These are phyloP conservation scores for Populus tremula DNA, from an alignment of 345 rosid species.

Conservation along the genomic window DNA sequence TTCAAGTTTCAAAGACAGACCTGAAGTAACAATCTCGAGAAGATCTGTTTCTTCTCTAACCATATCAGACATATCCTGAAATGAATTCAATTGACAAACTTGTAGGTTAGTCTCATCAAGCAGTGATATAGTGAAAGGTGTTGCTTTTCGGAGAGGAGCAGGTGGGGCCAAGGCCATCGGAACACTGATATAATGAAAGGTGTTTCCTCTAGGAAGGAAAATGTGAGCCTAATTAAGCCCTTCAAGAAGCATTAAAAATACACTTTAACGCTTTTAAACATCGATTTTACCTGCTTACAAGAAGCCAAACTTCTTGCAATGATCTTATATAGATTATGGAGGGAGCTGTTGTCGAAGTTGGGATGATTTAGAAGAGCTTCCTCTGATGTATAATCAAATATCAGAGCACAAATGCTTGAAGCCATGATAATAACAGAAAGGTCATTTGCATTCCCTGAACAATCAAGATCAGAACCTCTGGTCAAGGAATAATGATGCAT, in stretches of 20 bases:
- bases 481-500: background rate
- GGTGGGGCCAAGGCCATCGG: too few relatives aligned
- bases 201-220: background rate
- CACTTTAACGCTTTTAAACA: background rate
- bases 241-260: too few relatives aligned
- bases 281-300: conserved; percentile 42
- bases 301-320: conserved; percentile 57
- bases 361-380: conserved; percentile 58
- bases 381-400: conserved; percentile 70
- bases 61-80: conserved; percentile 38
- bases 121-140: too few relatives aligned
- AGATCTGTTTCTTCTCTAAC: conserved; percentile 52
- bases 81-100: conserved; percentile 1
- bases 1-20: conserved; percentile 23
- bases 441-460: conserved; percentile 49
- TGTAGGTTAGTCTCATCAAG: background rate
- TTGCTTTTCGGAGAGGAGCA: too few relatives aligned
- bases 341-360: conserved; percentile 34
- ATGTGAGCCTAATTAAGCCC: background rate
- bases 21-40: conserved; percentile 59
- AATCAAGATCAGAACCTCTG: background rate
- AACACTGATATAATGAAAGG: background rate
- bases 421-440: conserved; percentile 62
- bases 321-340: conserved; percentile 43
- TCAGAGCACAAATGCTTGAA: conserved; percentile 66